These are phyloP conservation scores for Penicillium nordicum DNA, from an alignment of 2,329 filamentous ascomycete species.

Conservation along the genomic window DNA sequence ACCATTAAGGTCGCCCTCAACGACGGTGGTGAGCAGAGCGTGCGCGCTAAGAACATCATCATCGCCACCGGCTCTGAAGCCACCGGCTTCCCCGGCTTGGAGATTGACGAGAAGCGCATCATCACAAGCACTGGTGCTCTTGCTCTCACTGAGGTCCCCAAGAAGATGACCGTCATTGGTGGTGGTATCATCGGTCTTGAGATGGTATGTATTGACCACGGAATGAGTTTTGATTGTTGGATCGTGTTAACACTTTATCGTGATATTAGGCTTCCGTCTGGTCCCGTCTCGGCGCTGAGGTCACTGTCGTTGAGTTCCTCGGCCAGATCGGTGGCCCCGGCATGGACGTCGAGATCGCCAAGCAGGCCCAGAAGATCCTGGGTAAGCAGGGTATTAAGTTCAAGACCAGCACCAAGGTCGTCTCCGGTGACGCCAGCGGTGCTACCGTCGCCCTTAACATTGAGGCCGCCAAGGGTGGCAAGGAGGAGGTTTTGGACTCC, in stretches of 20 bases:
- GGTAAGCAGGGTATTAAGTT: conserved; percentile 97
- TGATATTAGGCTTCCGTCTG: conserved; percentile 71
- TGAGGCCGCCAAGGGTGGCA: conserved; percentile 93
- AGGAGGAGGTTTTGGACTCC: conserved; percentile 84
- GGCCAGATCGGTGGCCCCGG: conserved; percentile 95
- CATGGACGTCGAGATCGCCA: conserved; percentile 93
- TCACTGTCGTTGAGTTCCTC: conserved; percentile 96
- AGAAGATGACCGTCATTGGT: conserved; percentile 96
- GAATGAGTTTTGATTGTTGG: background rate
- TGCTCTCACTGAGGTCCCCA: conserved; percentile 81
- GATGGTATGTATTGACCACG: conserved; percentile 63
- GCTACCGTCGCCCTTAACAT: conserved; percentile 77
- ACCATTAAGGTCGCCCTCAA: conserved; percentile 86
- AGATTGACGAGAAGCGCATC: conserved; percentile 96
- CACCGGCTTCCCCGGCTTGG: conserved; percentile 92
- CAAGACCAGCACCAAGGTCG: conserved; percentile 95
- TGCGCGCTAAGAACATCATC: conserved; percentile 93
- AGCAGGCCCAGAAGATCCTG: conserved; percentile 86
- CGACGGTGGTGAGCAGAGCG: conserved; percentile 84
- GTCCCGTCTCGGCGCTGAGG: conserved; percentile 88
- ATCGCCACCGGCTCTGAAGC: conserved; percentile 95
- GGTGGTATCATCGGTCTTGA: conserved; percentile 98
- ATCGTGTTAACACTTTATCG: conserved; percentile 5
- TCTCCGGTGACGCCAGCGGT: conserved; percentile 74
- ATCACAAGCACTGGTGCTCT: conserved; percentile 95